Evolutionary conservation across 2,329 filamentous ascomycete species (phyloP), one percentile per base, ranked within the genome.

Genomic region (Paraphaeosphaeria minitans): DNA sequence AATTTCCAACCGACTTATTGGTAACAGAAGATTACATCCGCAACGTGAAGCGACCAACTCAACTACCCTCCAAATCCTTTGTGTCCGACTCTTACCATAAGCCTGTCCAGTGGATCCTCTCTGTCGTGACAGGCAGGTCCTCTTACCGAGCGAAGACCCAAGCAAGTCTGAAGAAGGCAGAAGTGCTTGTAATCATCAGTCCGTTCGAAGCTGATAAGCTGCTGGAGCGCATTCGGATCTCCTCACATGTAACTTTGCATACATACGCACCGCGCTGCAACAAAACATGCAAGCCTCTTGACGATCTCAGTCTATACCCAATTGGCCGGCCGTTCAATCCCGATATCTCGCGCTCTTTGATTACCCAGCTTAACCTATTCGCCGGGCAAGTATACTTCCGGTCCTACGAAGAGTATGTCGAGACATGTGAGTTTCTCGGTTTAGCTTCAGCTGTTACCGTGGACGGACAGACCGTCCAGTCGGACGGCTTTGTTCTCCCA

Each of bases 311-410:
- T 1, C 74, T 86, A 1, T 83, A 79, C 64, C 77, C 72, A 1
- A 56, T 81, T 1, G 78, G 69, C 0, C 58, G 61, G 2, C 7
- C 1, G 0, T 61, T 65, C 21, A 59, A 48, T 0, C 27, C 58
- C 1, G 13, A 6, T 1, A 35, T 29, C 8, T 56, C 71, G 4
- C 67, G 65, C 10, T 67, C 56, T 0, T 66, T 84, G 0, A 70
- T 76, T 0, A 73, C 79, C 0, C 79, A 85, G 56, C 79, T 92
- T 0, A 88, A 89, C 45, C 74, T 92, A 0, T 91, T 92, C 55
- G 79, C 89, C 0, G 89, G 89, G 0, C 87, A 89, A 55, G 78
- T 91, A 0, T 92, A 91, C 63, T 77, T 91, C 10, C 71, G 69
- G 0, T 81, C 78, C 0, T 84, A 80, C 45, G 58, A 75, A 0